Evolutionary conservation across 1,139 yeast genomes (phyloP).

Genomic region (Sugiyamaella castrensis): DNA sequence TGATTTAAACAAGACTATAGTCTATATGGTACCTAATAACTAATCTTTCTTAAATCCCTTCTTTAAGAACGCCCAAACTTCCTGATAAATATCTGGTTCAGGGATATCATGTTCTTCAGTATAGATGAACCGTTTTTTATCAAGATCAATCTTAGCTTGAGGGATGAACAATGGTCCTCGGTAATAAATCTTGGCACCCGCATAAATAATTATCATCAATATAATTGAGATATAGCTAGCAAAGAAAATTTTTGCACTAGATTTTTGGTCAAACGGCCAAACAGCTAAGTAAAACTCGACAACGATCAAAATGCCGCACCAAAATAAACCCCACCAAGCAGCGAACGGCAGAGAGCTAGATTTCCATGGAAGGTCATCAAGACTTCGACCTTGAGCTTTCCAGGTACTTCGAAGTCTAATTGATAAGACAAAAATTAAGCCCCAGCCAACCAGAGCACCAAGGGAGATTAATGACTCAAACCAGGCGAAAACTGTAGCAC

Average conservation of each 20-base stretch:
- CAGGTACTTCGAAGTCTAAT: constrained; percentile 60
- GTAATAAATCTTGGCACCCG: constrained; percentile 24
- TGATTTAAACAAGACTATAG: too few relatives aligned
- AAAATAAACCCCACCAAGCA: constrained; percentile 28
- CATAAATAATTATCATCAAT: constrained; percentile 26
- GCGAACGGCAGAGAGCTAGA: constrained; percentile 12
- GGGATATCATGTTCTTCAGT: constrained; percentile 13
- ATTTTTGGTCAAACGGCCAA: constrained; percentile 24
- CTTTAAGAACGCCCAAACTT: neutral
- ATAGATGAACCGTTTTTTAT: constrained; percentile 18
- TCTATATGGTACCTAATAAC: too few relatives aligned
- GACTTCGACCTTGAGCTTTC: constrained; percentile 51
- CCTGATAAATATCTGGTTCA: constrained; percentile 1
- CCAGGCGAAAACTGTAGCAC: constrained; percentile 71
- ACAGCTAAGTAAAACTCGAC: constrained; percentile 32
- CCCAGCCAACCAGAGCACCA: constrained; percentile 69
- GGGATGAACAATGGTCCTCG: constrained; percentile 26
- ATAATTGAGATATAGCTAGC: constrained; percentile 30
- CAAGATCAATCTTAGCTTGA: constrained; percentile 25
- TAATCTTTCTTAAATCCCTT: constrained; percentile 2
- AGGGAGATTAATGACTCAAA: constrained; percentile 73
- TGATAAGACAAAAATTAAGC: constrained; percentile 60
- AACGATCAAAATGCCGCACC: constrained; percentile 25
- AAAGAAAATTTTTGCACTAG: constrained; percentile 28
- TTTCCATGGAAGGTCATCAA: constrained; percentile 49